phyloP scores from a whole-genome alignment of 2,329 filamentous ascomycete species.

The Aspergillus fijiensis region DNA sequence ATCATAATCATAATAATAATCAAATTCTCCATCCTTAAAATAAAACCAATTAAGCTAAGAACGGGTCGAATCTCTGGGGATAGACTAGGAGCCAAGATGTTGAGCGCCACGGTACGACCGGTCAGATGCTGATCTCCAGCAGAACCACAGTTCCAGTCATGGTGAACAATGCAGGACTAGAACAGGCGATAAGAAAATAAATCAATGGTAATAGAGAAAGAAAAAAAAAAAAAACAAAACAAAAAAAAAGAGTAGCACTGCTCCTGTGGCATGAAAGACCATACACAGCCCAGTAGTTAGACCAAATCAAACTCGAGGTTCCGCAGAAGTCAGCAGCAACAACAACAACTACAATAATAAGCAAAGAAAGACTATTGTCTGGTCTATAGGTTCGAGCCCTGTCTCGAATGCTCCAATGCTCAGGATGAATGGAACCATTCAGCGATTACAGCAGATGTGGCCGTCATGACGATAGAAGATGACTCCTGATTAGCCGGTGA shows the following conservation, averaged over 20 bases:
- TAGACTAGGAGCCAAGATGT: constrained; percentile 7
- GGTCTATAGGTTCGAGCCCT: neutral
- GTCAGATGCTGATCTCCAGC: constrained; percentile 20
- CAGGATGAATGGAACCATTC: neutral
- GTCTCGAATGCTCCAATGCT: neutral
- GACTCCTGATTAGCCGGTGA: neutral
- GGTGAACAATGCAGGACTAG: neutral
- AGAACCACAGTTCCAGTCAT: neutral
- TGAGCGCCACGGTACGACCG: constrained; percentile 17
- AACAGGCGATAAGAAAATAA: constrained; percentile 4
- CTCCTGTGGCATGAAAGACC: too few species aligned
- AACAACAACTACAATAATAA: neutral
- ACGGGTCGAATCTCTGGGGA: constrained; percentile 12
- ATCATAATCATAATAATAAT: neutral
- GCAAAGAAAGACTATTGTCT: neutral
- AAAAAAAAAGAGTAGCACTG: neutral
- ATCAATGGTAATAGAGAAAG: neutral
- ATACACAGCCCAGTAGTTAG: neutral
- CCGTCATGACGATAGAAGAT: neutral
- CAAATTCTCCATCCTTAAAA: neutral
- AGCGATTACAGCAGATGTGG: neutral
- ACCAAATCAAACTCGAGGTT: neutral
- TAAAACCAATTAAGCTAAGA: neutral
- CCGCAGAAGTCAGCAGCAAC: neutral
- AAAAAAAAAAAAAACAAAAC: too few species aligned